These are phyloP conservation scores for Astrothelium macrocarpum DNA, from an alignment of 495 filamentous ascomycete species.

Conservation along the genomic window DNA sequence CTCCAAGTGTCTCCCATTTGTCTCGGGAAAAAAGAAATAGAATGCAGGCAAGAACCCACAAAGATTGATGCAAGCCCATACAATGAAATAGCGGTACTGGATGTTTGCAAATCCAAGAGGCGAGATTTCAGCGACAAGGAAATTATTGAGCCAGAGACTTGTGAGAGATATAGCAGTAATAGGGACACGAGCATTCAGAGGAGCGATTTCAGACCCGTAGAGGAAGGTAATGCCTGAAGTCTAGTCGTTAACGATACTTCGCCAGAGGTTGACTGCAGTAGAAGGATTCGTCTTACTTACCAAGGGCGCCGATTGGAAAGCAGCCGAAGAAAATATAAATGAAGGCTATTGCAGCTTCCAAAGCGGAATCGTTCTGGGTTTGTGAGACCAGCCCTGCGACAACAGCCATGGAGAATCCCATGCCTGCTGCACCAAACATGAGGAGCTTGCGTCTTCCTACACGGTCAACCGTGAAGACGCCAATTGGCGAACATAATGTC, in stretches of 20 bases:
- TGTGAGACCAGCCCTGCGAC: slow-evolving; percentile 25
- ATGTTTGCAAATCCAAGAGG: slow-evolving; percentile 40
- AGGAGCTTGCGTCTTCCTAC: slow-evolving; percentile 32
- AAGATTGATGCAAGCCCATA: slow-evolving; percentile 35
- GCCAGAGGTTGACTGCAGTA: neutral
- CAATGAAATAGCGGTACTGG: slow-evolving; percentile 40
- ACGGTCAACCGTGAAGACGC: slow-evolving; percentile 24
- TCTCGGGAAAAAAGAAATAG: slow-evolving; percentile 62
- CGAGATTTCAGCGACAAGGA: slow-evolving; percentile 40
- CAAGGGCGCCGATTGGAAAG: slow-evolving; percentile 24
- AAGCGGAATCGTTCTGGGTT: slow-evolving; percentile 5
- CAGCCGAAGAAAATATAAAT: slow-evolving; percentile 28
- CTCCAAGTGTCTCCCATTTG: slow-evolving; percentile 56
- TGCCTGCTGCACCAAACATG: slow-evolving; percentile 33
- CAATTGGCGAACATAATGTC: slow-evolving; percentile 24
- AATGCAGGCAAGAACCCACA: slow-evolving; percentile 29
- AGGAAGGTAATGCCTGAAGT: slow-evolving; percentile 45
- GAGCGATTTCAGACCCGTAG: slow-evolving; percentile 48
- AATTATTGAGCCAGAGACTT: slow-evolving; percentile 30
- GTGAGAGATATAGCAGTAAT: slow-evolving; percentile 11
- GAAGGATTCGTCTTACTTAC: neutral
- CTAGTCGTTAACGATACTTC: neutral
- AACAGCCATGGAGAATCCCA: slow-evolving; percentile 36
- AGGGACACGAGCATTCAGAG: slow-evolving; percentile 50
- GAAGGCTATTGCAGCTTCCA: slow-evolving; percentile 14